Evolutionary conservation across 2,329 filamentous ascomycete species (phyloP).

Genomic region (Ilyonectria robusta): DNA sequence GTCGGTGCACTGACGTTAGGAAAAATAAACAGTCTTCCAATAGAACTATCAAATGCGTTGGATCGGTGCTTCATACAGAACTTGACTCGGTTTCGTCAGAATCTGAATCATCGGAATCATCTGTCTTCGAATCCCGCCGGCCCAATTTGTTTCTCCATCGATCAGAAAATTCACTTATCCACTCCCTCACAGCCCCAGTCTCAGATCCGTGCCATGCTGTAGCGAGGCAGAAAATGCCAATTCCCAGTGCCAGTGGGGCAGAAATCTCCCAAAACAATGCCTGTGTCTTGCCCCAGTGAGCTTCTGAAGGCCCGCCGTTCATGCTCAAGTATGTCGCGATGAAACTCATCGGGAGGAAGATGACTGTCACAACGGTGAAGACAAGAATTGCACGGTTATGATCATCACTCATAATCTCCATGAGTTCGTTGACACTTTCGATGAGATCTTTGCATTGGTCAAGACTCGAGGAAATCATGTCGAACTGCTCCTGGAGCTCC

Average conservation of each 20-base stretch:
- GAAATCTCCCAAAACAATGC: slow-evolving; percentile 10
- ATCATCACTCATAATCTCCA: slow-evolving; percentile 12
- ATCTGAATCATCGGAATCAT: neutral
- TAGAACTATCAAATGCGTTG: neutral
- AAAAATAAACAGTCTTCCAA: no score
- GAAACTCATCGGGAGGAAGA: slow-evolving; percentile 9
- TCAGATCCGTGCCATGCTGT: slow-evolving; percentile 3
- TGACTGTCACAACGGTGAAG: slow-evolving; percentile 3
- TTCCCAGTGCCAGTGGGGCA: slow-evolving; percentile 1
- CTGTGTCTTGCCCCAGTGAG: neutral
- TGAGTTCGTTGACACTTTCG: neutral
- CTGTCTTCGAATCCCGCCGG: neutral
- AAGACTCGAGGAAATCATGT: slow-evolving; percentile 8
- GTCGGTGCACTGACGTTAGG: no score
- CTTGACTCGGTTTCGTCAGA: neutral
- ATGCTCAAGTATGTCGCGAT: slow-evolving; percentile 11
- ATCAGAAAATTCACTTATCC: neutral
- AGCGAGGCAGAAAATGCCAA: slow-evolving; percentile 9
- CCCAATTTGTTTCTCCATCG: neutral
- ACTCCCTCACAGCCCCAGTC: neutral
- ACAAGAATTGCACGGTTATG: slow-evolving; percentile 7
- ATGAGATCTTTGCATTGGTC: neutral
- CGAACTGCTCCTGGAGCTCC: neutral
- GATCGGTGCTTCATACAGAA: neutral
- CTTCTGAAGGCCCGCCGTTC: slow-evolving; percentile 7